Percentiles rank a stretch among this genome's conserved stretches.
Conservation (phyloP, 768 basidiomycete genomes). For the Pholiota microspora region DNA sequence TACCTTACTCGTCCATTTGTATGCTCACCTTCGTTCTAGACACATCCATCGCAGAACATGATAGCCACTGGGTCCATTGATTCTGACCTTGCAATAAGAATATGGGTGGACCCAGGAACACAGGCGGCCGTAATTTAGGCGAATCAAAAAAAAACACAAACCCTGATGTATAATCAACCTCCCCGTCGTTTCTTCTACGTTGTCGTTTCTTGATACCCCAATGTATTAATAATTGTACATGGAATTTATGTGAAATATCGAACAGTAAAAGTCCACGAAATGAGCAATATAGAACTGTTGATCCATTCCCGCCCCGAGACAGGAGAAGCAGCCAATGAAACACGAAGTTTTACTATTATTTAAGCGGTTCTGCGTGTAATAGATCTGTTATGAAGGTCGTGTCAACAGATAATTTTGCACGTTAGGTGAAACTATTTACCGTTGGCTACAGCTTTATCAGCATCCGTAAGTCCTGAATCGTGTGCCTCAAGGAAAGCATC, state of each 20-base stretch:
- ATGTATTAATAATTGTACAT: conserved; percentile 24
- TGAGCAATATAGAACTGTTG: neutral
- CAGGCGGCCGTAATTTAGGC: conserved; percentile 15
- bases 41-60: conserved; percentile 83
- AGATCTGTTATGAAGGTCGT: conserved; percentile 39
- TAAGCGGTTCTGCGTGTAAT: conserved; percentile 58
- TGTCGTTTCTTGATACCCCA: conserved; percentile 11
- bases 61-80: conserved; percentile 89
- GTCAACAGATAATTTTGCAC: conserved; percentile 4
- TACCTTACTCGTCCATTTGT: conserved; percentile 1
- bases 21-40: conserved; percentile 38
- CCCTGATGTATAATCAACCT: neutral
- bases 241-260: conserved; percentile 5
- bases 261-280: conserved; percentile 1
- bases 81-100: conserved; percentile 74
- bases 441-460: conserved; percentile 74
- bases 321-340: neutral
- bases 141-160: neutral
- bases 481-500: conserved; percentile 95
- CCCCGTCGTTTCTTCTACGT: conserved; percentile 1
- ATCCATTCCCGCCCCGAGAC: neutral
- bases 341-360: conserved; percentile 25
- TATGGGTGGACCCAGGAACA: conserved; percentile 70
- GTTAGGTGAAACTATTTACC: conserved; percentile 40
- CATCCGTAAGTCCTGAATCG: conserved; percentile 80